Base-by-base conservation (phyloP, 345 rosid species). In the Camelina hispida region DNA sequence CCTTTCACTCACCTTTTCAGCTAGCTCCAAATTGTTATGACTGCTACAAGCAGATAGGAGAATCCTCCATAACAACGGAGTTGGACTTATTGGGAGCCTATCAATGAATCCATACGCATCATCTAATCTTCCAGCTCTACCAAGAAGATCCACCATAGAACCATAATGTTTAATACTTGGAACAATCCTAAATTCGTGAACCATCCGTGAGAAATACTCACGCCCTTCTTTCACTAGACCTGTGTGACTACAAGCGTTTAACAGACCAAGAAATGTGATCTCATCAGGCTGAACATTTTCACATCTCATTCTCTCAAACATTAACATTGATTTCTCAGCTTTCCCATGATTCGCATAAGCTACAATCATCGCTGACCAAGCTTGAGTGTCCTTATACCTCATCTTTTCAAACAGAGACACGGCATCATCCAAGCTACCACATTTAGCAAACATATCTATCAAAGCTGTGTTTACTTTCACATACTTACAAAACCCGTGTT, bases 381-480 rank as follows among this genome's bases (percentile, higher is more conserved):
- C 93, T 18, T 84, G 90, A 7, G 88, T 93, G 79, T 93, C 94
- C 76, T 83, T 89, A 47, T 72, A 48, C 8, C 62, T 71, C 90
- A 86, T 89, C 68, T 30, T 84, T 53, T 87, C 84, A 42, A 89
- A 91, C 16, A 86, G 68, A 62, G 63, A 75, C 62, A 88, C 80
- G 0, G 98, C 88, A 66, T 86, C 89, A 51, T 80, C 81, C 78
- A 91, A 88, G 83, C 94, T 89, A 60, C 98, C 98, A 11, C 98
- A 93, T 78, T 93, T 93, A 0, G 94, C 91, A 81, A 84, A 91
- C 98, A 93, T 91, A 79, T 93, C 93, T 5, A 93, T 85, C 68
- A 88, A 81, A 16, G 94, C 93, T 10, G 97, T 93, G 60, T 87
- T 87, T 70, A 88, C 96, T 53, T 89, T 91, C 75, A 89, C 78